Evolutionary conservation across 768 basidiomycete species (phyloP).

Genomic region (Calvatia gigantea): DNA sequence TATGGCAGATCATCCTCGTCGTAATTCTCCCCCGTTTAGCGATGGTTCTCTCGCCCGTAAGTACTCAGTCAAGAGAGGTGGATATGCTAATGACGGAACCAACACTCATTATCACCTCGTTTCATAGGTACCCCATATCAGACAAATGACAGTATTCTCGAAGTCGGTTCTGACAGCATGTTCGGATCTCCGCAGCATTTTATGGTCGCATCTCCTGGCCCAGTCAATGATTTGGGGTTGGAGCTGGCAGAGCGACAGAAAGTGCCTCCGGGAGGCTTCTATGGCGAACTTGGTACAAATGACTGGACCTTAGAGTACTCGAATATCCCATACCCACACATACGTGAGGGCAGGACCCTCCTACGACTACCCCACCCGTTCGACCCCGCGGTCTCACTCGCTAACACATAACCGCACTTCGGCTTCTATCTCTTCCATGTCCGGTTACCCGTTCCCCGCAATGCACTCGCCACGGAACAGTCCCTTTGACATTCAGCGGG

Average conservation of each 20-base stretch:
- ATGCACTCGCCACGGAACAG: background rate
- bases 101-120: background rate
- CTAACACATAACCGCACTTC: background rate
- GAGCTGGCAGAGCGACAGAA: background rate
- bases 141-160: background rate
- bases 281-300: background rate
- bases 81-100: background rate
- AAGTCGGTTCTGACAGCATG: background rate
- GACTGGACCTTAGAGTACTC: no score
- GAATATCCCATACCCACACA: background rate
- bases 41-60: constrained; percentile 9
- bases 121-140: constrained; percentile 10
- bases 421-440: background rate
- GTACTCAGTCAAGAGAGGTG: background rate
- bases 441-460: background rate
- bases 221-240: background rate
- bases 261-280: background rate
- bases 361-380: background rate
- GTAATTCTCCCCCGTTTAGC: constrained; percentile 4
- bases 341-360: background rate
- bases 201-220: background rate
- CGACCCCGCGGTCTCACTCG: background rate
- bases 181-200: background rate
- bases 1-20: no score
- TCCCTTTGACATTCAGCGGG: background rate